These are phyloP conservation scores for Sphaceloma murrayae DNA, from an alignment of 2,329 filamentous ascomycete genomes.

Conservation along the genomic window DNA sequence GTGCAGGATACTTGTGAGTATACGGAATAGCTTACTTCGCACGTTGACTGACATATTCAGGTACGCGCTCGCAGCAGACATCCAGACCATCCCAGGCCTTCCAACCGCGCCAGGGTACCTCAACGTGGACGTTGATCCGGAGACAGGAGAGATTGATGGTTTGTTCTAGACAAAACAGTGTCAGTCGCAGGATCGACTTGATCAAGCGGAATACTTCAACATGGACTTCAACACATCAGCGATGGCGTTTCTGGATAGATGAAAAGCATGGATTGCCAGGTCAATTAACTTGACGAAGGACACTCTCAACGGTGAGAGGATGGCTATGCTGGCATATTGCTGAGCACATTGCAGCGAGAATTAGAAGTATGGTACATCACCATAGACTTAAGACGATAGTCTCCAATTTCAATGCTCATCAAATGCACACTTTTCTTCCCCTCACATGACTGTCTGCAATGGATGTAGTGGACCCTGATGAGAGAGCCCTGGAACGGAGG, in stretches of 20 bases:
- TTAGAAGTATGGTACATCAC: too few species aligned
- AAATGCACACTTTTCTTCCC: too few species aligned
- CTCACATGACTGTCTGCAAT: too few species aligned
- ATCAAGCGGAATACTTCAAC: slow-evolving; percentile 6
- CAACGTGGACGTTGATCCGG: slow-evolving; percentile 65
- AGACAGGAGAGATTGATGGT: slow-evolving; percentile 50
- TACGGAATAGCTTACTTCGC: neutral
- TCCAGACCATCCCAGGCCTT: slow-evolving; percentile 93
- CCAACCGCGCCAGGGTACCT: slow-evolving; percentile 92
- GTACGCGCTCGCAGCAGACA: slow-evolving; percentile 90
- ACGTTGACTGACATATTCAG: slow-evolving; percentile 32
- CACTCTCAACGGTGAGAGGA: slow-evolving; percentile 13
- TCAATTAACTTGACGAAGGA: slow-evolving; percentile 16
- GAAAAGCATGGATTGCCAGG: slow-evolving; percentile 9
- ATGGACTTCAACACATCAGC: slow-evolving; percentile 13
- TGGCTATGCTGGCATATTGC: neutral
- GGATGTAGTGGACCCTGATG: too few species aligned
- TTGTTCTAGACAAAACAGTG: slow-evolving; percentile 61
- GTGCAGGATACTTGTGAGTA: slow-evolving; percentile 78
- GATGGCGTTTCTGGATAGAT: slow-evolving; percentile 16
- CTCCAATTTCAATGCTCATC: too few species aligned
- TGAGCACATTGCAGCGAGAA: neutral
- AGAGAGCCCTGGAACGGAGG: too few species aligned
- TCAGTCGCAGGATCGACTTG: slow-evolving; percentile 11
- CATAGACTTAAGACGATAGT: too few species aligned